Evolutionary conservation across 2,329 filamentous ascomycete species (phyloP).

Genomic region (Fusarium sp.): DNA sequence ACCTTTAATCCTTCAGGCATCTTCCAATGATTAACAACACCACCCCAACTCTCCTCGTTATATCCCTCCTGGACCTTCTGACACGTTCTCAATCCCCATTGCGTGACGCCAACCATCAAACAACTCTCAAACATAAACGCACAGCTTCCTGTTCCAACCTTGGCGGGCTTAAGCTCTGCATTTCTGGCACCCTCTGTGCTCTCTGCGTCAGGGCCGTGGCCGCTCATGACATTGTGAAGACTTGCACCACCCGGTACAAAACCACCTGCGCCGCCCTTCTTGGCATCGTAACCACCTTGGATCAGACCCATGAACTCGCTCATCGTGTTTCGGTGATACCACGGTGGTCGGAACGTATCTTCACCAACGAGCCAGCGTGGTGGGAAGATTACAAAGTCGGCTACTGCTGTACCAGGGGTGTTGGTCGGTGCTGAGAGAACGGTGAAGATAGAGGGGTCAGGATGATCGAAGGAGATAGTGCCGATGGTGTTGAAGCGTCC

Average conservation of each 20-base stretch:
- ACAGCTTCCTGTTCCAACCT: conserved; percentile 69
- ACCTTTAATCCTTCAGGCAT: conserved; percentile 49
- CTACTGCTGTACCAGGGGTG: conserved; percentile 69
- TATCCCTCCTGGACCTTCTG: conserved; percentile 72
- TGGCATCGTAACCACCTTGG: conserved; percentile 68
- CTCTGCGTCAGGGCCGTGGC: conserved; percentile 68
- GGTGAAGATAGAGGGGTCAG: conserved; percentile 81
- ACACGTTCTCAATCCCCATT: conserved; percentile 72
- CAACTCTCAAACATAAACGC: conserved; percentile 77
- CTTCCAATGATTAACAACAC: conserved; percentile 70
- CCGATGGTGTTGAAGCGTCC: conserved; percentile 80
- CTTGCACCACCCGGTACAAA: conserved; percentile 69
- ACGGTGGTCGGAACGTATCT: conserved; percentile 76
- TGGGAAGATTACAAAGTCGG: conserved; percentile 78
- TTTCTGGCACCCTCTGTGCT: conserved; percentile 66
- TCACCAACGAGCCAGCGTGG: conserved; percentile 76
- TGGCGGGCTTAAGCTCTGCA: conserved; percentile 62
- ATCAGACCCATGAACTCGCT: conserved; percentile 72
- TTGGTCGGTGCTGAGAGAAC: conserved; percentile 72
- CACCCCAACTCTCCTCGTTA: conserved; percentile 83
- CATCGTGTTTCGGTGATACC: conserved; percentile 76
- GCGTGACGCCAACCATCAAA: conserved; percentile 75
- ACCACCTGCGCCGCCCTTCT: conserved; percentile 61
- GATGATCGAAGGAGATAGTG: conserved; percentile 78
- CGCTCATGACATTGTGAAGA: conserved; percentile 77